Evolutionary conservation across 495 filamentous ascomycete genomes (phyloP).

Genomic region (Annulohypoxylon maeteangense): DNA sequence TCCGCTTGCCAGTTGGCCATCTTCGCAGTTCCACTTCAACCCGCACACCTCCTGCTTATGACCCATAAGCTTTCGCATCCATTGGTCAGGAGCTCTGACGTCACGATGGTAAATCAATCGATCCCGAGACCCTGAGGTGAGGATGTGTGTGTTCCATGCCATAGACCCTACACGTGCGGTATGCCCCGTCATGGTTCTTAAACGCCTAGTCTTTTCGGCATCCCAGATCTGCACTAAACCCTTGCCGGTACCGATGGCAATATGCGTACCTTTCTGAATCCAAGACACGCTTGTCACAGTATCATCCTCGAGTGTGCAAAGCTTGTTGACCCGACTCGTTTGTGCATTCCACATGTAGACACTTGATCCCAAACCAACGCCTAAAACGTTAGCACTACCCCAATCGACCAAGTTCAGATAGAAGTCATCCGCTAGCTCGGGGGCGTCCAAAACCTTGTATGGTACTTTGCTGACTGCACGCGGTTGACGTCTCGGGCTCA

Average conservation of each 20-base stretch:
- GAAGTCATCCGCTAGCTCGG: constrained; percentile 95
- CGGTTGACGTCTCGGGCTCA: constrained; percentile 87
- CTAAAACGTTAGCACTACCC: constrained; percentile 94
- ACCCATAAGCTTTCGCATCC: constrained; percentile 82
- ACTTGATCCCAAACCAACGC: constrained; percentile 88
- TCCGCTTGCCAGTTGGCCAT: constrained; percentile 93
- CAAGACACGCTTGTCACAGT: constrained; percentile 95
- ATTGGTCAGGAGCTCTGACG: constrained; percentile 92
- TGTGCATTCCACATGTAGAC: constrained; percentile 99
- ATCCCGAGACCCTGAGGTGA: constrained; percentile 94
- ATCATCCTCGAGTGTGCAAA: constrained; percentile 93
- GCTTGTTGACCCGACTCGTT: constrained; percentile 84
- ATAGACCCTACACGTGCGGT: constrained; percentile 88
- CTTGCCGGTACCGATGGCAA: constrained; percentile 92
- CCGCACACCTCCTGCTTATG: constrained; percentile 99
- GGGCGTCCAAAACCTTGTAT: constrained; percentile 96
- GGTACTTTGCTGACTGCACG: constrained; percentile 93
- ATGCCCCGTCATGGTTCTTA: constrained; percentile 97
- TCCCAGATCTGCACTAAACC: constrained; percentile 98
- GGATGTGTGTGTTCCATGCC: constrained; percentile 97
- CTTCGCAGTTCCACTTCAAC: constrained; percentile 95
- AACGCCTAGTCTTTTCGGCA: constrained; percentile 80
- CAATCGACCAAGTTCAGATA: constrained; percentile 97
- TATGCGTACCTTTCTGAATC: constrained; percentile 96
- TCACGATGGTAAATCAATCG: constrained; percentile 94